Base-by-base conservation (phyloP, 148 eudicot species). In the Drosera capensis region DNA sequence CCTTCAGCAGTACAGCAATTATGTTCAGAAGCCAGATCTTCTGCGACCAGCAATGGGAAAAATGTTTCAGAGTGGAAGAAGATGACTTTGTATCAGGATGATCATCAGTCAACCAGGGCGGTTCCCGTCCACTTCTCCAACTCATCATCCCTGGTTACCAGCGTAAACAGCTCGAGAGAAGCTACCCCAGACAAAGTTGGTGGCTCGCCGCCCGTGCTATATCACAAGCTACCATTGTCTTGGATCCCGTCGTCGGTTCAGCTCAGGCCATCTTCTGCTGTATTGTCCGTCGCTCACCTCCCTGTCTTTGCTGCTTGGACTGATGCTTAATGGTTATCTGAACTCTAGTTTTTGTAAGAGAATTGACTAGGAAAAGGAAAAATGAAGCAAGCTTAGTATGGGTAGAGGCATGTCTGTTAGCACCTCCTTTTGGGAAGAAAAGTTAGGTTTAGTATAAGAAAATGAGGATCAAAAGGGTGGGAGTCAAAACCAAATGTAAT, bases 261-360 rank as follows among this genome's bases (percentile, higher is more conserved):
- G 50, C 40, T 64, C 12, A 60, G 58, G 57, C 57, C n/a, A n/a
- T n/a, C 68, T 22, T 54, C 67, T 0, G 52, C 49, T 50, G 60
- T 72, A 0, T 53, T 72, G 20, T 25, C 78, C 47, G 50, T 73
- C 68, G 58, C 80, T 68, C 69, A 72, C 45, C 50, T 64, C 42
- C 93, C 96, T 19, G 58, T 73, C 16, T 77, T 82, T 60, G 79
- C 87, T 23, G 75, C 82, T 14, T 82, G 88, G 85, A 57, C 52
- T 54, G 82, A 79, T 56, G 48, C 71, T 28, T 37, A 36, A 3
- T 13, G 20, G 7, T 17, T 29, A 8, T 14, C 23, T 45, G 28
- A n/a, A n/a, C n/a, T n/a, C n/a, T n/a, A n/a, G n/a, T n/a, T n/a
- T n/a, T n/a, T n/a, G n/a, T n/a, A n/a, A n/a, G n/a, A n/a, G n/a